A percentile compares a stretch with the other conserved stretches of the same genome.
phyloP scores from a whole-genome alignment of 306 rosid genomes.

The Pueraria montana region DNA sequence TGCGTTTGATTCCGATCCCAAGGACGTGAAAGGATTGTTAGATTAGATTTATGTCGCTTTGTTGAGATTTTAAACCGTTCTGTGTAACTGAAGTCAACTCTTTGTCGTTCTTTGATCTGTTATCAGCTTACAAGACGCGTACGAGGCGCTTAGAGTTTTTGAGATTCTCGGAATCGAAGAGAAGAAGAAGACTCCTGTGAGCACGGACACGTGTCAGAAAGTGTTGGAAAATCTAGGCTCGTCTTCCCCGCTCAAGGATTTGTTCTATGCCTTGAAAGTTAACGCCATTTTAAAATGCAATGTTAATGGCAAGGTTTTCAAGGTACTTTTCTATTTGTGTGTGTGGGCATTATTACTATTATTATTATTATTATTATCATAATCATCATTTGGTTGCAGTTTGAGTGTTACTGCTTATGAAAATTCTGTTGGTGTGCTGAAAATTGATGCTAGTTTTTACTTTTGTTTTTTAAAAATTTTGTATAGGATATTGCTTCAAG shows the following conservation, averaged over 20 bases:
- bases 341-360: no score
- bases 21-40: neutral
- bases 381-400: constrained; percentile 1
- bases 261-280: constrained; percentile 78
- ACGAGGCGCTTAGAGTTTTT: constrained; percentile 78
- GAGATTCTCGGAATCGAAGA: constrained; percentile 70
- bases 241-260: constrained; percentile 68
- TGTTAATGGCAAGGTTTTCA: constrained; percentile 56
- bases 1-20: constrained; percentile 27
- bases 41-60: neutral
- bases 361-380: neutral
- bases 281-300: constrained; percentile 71
- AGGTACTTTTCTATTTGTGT: constrained; percentile 59
- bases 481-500: constrained; percentile 72
- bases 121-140: constrained; percentile 83
- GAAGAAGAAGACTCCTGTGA: constrained; percentile 65
- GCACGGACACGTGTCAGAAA: constrained; percentile 60
- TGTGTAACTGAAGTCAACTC: constrained; percentile 9
- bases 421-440: constrained; percentile 1
- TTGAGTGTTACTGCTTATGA: constrained; percentile 41
- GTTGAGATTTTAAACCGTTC: neutral
- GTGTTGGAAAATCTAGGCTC: constrained; percentile 71
- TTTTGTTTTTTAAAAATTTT: constrained; percentile 15
- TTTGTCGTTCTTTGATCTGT: constrained; percentile 20
- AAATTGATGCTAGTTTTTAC: constrained; percentile 33